These are phyloP conservation scores for Arabidopsis suecica DNA, from an alignment of 345 rosid genomes.

Conservation along the genomic window DNA sequence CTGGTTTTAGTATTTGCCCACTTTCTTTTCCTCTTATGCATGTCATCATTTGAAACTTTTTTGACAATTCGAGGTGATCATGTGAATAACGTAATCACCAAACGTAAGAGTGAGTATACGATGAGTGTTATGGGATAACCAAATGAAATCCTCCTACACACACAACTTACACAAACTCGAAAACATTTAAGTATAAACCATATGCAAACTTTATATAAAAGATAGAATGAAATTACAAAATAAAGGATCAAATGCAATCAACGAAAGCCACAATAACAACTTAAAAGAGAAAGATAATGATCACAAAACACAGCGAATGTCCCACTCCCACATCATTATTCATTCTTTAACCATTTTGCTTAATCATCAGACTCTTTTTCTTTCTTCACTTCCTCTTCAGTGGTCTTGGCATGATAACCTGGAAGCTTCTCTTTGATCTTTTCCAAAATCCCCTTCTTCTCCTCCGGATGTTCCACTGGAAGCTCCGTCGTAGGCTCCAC, in stretches of 20 bases:
- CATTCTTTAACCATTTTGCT: constrained; percentile 14
- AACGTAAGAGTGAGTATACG: neutral
- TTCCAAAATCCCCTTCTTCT: constrained; percentile 80
- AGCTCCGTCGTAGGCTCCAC: neutral
- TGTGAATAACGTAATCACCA: neutral
- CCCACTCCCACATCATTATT: constrained; percentile 32
- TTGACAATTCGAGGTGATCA: neutral
- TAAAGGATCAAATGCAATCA: constrained; percentile 16
- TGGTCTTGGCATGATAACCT: constrained; percentile 62
- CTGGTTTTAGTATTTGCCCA: neutral
- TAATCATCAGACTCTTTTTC: constrained; percentile 38
- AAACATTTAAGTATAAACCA: constrained; percentile 1
- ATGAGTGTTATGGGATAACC: neutral
- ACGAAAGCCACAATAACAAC: constrained; percentile 28
- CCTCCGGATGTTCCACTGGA: constrained; percentile 33
- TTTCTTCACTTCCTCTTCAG: constrained; percentile 47
- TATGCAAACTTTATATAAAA: constrained; percentile 12
- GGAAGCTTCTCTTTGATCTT: constrained; percentile 91
- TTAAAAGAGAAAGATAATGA: constrained; percentile 18
- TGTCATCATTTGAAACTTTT: constrained; percentile 16
- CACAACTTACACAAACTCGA: constrained; percentile 10
- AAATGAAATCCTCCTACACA: neutral
- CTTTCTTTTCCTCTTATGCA: neutral
- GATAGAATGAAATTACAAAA: constrained; percentile 26
- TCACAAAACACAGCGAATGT: constrained; percentile 25